A percentile compares a stretch with the other conserved stretches of the same genome.
Conservation (phyloP, 352 stramenopile genomes). For the Phytopythium litorale region DNA sequence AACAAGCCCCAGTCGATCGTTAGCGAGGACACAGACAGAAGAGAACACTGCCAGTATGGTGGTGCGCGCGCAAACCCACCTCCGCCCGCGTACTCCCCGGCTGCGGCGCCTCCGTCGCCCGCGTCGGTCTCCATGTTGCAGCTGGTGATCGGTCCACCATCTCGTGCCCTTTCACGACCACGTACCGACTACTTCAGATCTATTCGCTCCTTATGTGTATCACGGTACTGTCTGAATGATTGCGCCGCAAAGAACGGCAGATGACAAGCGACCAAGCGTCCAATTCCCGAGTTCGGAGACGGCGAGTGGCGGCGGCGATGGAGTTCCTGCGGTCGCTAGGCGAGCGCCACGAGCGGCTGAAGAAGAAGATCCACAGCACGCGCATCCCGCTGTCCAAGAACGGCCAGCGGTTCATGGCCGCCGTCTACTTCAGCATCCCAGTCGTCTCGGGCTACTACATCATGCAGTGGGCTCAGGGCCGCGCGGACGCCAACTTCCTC, state of each 20-base stretch:
- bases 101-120: neutral
- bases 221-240: neutral
- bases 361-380: slow-evolving; percentile 90
- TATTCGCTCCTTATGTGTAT: neutral
- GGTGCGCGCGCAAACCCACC: neutral
- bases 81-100: neutral
- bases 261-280: neutral
- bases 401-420: slow-evolving; percentile 78
- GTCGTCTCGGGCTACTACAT: slow-evolving; percentile 88
- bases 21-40: neutral
- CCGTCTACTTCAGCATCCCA: slow-evolving; percentile 90
- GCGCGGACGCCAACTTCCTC: slow-evolving; percentile 71
- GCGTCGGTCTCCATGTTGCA: neutral
- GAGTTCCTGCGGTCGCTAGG: slow-evolving; percentile 71
- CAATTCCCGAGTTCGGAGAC: neutral
- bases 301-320: slow-evolving; percentile 29
- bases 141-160: neutral
- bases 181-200: neutral
- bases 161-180: neutral
- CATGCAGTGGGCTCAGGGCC: slow-evolving; percentile 89
- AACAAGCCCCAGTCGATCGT: neutral
- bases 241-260: neutral
- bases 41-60: no score
- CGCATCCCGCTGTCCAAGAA: slow-evolving; percentile 88
- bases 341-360: slow-evolving; percentile 84